Evolutionary conservation across 176 grass and related monocot species (phyloP), one percentile per base, ranked within the genome.

Genomic region (Carex pumila): DNA sequence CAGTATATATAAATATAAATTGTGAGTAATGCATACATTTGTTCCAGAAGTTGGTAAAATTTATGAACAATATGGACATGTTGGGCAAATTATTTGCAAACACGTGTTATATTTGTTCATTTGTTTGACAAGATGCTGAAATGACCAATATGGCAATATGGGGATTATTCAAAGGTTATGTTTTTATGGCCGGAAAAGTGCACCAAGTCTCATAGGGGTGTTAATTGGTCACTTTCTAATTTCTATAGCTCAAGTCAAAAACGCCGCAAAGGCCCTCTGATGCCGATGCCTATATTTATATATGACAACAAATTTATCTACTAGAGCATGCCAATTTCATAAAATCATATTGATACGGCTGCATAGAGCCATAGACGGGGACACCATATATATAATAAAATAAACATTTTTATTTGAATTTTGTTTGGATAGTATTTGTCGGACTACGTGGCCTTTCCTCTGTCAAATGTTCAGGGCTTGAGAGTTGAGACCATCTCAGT

Each of bases 401-500:
- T 56, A 59, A 8, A 43, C 22, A 36, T 17, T 79, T 72, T 45
- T 37, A 45, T 81, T 60, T 81, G 32, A 29, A 19, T 61, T 64
- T 64, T 81, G 55, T 64, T 43, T 60, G 18, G 57, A 41, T 63
- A 25, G 37, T 41, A 81, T 81, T 81, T 64, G 79, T 80, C 31
- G 22, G 2, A 63, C 79, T 63, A 39, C 78, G 31, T 62, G 55
- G 56, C 57, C 78, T 81, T 79, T 79, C 52, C 75, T 58, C 19
- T 57, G 75, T 56, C 75, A 79, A 79, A 56, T 79, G 53, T 79
- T 34, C 3, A 76, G 12, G 8, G 13, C 12, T 37, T 37, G 32
- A 37, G 36, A 37, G 36, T 36, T 67, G 30, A 67, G 61, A 22
- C 65, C 65, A 67, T 36, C 14, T 68, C 17, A 18, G 3, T 3